phyloP scores from a whole-genome alignment of 2,329 filamentous ascomycete genomes.

The Aspergillus sp. region DNA sequence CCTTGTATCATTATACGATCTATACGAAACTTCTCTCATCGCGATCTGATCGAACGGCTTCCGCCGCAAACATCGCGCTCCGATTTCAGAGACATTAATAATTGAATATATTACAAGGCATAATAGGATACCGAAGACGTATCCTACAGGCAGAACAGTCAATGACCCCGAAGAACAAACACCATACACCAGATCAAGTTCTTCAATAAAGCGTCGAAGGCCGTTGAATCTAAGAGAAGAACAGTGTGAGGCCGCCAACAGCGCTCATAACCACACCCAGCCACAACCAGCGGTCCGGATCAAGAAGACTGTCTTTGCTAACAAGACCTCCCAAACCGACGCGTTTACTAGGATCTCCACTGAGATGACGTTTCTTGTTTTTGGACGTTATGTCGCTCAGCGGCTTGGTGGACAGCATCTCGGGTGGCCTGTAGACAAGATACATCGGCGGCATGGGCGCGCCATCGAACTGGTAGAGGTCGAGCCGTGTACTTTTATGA shows the following conservation, averaged over 20 bases:
- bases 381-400: slow-evolving; percentile 56
- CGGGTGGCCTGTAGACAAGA: slow-evolving; percentile 60
- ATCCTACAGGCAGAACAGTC: background rate
- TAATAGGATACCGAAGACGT: background rate
- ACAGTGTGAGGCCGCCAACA: slow-evolving; percentile 41
- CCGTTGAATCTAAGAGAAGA: slow-evolving; percentile 28
- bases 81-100: background rate
- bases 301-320: slow-evolving; percentile 33
- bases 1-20: slow-evolving; percentile 23
- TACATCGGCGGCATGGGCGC: slow-evolving; percentile 68
- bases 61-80: background rate
- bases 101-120: background rate
- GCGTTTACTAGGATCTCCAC: slow-evolving; percentile 17
- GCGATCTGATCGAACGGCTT: background rate
- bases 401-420: slow-evolving; percentile 69
- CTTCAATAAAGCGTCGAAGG: background rate
- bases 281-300: slow-evolving; percentile 50
- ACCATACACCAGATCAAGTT: background rate
- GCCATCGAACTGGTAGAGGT: slow-evolving; percentile 65
- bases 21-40: background rate
- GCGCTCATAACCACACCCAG: slow-evolving; percentile 48
- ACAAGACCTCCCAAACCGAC: slow-evolving; percentile 29
- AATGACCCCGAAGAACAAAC: background rate
- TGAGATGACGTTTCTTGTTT: slow-evolving; percentile 34
- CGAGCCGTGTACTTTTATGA: slow-evolving; percentile 61